A percentile compares a stretch with the other conserved stretches of the same genome.
Evolutionary conservation across 306 rosid species (phyloP).

Genomic region (Sechiopsis laciniata): DNA sequence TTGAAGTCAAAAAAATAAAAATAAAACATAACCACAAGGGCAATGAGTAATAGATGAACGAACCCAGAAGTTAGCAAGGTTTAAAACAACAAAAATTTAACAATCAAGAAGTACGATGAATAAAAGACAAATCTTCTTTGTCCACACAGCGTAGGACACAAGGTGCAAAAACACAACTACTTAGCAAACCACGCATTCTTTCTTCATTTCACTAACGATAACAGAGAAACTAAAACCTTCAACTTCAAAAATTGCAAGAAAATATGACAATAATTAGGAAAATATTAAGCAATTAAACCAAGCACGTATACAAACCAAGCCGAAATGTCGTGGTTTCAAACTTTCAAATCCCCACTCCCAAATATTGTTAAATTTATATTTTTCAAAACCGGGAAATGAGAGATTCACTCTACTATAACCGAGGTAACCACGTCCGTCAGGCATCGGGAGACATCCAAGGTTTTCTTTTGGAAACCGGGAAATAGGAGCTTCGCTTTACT

Average conservation of each 20-base stretch:
- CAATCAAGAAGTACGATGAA: background rate
- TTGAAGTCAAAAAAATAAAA: too few species aligned
- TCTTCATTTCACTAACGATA: background rate
- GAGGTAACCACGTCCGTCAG: too few species aligned
- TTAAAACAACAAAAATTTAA: background rate
- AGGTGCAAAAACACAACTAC: background rate
- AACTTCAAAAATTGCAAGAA: background rate
- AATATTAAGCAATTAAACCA: background rate
- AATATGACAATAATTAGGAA: background rate
- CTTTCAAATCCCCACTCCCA: too few species aligned
- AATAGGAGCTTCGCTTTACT: too few species aligned
- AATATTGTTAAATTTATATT: too few species aligned
- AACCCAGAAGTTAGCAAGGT: background rate
- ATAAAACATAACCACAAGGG: background rate
- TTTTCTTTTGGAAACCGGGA: too few species aligned
- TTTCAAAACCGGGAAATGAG: too few species aligned
- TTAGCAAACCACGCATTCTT: background rate
- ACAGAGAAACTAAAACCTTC: background rate
- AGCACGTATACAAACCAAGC: background rate
- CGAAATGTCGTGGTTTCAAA: too few species aligned
- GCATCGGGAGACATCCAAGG: too few species aligned
- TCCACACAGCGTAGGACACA: background rate
- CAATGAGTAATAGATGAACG: conserved; percentile 1
- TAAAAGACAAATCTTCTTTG: conserved; percentile 3
- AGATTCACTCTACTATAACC: too few species aligned